Percentiles rank a stretch among this genome's conserved stretches.
Evolutionary conservation across 2,329 filamentous ascomycete genomes (phyloP).

Genomic region (Aspergillus tubingensis): DNA sequence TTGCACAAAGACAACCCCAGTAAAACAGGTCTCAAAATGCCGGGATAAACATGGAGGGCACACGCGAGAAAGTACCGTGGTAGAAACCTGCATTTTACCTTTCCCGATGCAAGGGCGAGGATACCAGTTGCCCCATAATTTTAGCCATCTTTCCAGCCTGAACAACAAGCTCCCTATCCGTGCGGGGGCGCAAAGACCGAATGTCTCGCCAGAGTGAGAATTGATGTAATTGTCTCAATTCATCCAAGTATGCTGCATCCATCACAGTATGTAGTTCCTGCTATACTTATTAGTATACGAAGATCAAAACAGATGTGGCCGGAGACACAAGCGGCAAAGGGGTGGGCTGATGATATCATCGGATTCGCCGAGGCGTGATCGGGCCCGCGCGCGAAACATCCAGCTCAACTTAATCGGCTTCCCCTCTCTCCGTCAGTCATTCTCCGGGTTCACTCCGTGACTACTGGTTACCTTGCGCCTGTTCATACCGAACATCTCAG

Average conservation of each 20-base stretch:
- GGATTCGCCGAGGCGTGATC: neutral
- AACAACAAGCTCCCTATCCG: neutral
- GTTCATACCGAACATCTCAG: neutral
- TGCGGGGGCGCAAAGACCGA: neutral
- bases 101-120: neutral
- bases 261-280: neutral
- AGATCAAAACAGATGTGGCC: neutral
- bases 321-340: neutral
- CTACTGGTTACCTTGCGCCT: neutral
- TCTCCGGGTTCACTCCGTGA: neutral
- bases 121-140: neutral
- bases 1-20: neutral
- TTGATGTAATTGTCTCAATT: neutral
- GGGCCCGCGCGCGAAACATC: neutral
- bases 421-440: neutral
- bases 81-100: neutral
- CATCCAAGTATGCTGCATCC: neutral
- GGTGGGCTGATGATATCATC: slow-evolving; percentile 4
- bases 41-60: neutral
- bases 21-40: neutral
- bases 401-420: neutral
- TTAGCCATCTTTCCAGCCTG: neutral
- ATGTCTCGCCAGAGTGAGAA: neutral
- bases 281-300: too few species aligned
- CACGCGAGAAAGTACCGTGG: neutral